Percentiles rank a stretch among this genome's conserved stretches.
phyloP scores from a whole-genome alignment of 768 basidiomycete genomes.

The Lepiota venenata region DNA sequence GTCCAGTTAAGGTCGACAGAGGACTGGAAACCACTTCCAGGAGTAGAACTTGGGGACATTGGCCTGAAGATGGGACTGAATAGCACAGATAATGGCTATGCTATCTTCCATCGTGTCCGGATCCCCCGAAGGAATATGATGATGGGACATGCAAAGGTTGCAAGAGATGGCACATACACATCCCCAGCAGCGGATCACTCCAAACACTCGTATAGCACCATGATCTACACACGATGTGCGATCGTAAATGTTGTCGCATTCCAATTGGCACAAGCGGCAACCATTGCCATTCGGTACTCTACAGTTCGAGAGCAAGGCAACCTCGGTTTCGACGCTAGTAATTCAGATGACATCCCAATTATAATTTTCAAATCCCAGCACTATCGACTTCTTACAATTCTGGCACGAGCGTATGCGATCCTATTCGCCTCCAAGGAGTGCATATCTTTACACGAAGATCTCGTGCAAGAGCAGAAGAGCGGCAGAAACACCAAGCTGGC shows the following conservation, averaged over 20 bases:
- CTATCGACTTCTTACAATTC: constrained; percentile 17
- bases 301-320: constrained; percentile 23
- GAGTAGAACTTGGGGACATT: constrained; percentile 24
- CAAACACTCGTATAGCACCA: constrained; percentile 20
- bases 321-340: constrained; percentile 13
- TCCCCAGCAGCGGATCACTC: neutral
- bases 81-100: constrained; percentile 23
- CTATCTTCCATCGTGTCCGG: constrained; percentile 19
- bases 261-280: constrained; percentile 22
- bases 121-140: constrained; percentile 22
- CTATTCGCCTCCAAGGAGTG: constrained; percentile 17
- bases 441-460: constrained; percentile 12
- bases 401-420: constrained; percentile 19
- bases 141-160: constrained; percentile 18
- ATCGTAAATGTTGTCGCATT: constrained; percentile 16
- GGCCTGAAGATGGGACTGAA: constrained; percentile 22
- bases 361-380: constrained; percentile 22
- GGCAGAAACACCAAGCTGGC: constrained; percentile 14
- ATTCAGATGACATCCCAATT: constrained; percentile 14
- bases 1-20: constrained; percentile 22
- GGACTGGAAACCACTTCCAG: constrained; percentile 18
- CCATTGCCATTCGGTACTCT: constrained; percentile 24
- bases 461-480: constrained; percentile 6
- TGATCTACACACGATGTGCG: constrained; percentile 17
- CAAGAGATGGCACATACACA: constrained; percentile 18